phyloP scores from a whole-genome alignment of 2,329 filamentous ascomycete species.

The Trematosphaeria pertusa region DNA sequence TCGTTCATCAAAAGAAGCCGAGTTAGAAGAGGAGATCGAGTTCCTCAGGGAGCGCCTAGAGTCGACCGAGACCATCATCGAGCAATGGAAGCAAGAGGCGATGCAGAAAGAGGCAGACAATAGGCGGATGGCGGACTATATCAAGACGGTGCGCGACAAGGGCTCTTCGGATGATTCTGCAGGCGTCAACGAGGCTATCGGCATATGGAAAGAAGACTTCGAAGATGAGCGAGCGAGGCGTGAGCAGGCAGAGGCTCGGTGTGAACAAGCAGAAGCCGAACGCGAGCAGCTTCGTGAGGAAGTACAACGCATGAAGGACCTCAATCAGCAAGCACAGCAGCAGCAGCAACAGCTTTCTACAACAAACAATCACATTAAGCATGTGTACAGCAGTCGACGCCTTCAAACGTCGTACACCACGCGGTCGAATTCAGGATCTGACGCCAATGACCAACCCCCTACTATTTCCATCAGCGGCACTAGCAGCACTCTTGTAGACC shows the following conservation, averaged over 20 bases:
- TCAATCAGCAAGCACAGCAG: slow-evolving; percentile 42
- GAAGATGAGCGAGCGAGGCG: slow-evolving; percentile 89
- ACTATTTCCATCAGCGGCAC: slow-evolving; percentile 44
- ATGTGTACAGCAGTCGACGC: slow-evolving; percentile 48
- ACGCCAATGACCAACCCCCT: slow-evolving; percentile 43
- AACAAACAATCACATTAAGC: slow-evolving; percentile 46
- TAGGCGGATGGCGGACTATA: slow-evolving; percentile 81
- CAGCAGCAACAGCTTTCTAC: too few relatives aligned
- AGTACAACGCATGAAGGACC: slow-evolving; percentile 70
- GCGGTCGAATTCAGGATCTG: slow-evolving; percentile 49
- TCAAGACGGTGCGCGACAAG: slow-evolving; percentile 67
- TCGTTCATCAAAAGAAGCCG: slow-evolving; percentile 64
- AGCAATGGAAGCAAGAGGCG: slow-evolving; percentile 79
- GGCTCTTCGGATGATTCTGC: slow-evolving; percentile 45
- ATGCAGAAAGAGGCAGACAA: slow-evolving; percentile 84
- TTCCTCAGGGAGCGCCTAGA: slow-evolving; percentile 87
- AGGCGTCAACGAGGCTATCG: slow-evolving; percentile 55
- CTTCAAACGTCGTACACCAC: slow-evolving; percentile 46
- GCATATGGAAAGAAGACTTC: slow-evolving; percentile 94
- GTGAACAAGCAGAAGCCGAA: slow-evolving; percentile 90
- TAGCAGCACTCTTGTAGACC: slow-evolving; percentile 79
- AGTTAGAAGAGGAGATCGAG: slow-evolving; percentile 83
- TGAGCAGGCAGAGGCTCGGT: slow-evolving; percentile 84
- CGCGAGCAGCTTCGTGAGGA: slow-evolving; percentile 85
- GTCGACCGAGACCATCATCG: slow-evolving; percentile 82